Conservation (phyloP, 2,329 filamentous ascomycete species). For the Fusarium zealandicum region DNA sequence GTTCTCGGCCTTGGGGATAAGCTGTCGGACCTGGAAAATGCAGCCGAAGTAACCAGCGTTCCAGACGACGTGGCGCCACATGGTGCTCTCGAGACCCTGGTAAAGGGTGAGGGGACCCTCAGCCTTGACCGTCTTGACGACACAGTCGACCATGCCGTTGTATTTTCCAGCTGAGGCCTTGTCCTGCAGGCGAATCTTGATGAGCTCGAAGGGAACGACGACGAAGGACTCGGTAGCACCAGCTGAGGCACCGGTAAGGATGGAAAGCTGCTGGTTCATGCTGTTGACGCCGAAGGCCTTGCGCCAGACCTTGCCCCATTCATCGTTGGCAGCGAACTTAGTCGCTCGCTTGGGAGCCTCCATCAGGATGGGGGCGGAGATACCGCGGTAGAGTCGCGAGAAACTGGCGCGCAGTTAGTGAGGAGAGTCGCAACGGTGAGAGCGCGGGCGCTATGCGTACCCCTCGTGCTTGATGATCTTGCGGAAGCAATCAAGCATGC, state of each 20-base stretch:
- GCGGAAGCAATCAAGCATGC: slow-evolving; percentile 97
- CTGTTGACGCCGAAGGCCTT: slow-evolving; percentile 82
- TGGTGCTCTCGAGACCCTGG: slow-evolving; percentile 93
- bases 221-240: slow-evolving; percentile 96
- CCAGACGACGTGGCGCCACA: slow-evolving; percentile 93
- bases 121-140: slow-evolving; percentile 80
- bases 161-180: slow-evolving; percentile 91
- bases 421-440: slow-evolving; percentile 4
- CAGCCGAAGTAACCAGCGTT: slow-evolving; percentile 97
- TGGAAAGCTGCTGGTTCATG: slow-evolving; percentile 90
- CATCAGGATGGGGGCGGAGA: slow-evolving; percentile 96
- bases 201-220: slow-evolving; percentile 95
- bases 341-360: slow-evolving; percentile 92
- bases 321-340: slow-evolving; percentile 99
- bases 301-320: slow-evolving; percentile 96
- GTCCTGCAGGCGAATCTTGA: slow-evolving; percentile 98
- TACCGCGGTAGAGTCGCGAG: slow-evolving; percentile 93
- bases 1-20: slow-evolving; percentile 81
- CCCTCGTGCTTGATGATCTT: slow-evolving; percentile 98
- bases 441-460: slow-evolving; percentile 57
- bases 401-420: slow-evolving; percentile 60
- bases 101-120: slow-evolving; percentile 91
- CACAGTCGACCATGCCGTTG: slow-evolving; percentile 80
- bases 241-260: slow-evolving; percentile 92
- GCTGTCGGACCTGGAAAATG: slow-evolving; percentile 92